Conservation (phyloP, 2,329 filamentous ascomycete genomes). For the Colletotrichum kahawae region DNA sequence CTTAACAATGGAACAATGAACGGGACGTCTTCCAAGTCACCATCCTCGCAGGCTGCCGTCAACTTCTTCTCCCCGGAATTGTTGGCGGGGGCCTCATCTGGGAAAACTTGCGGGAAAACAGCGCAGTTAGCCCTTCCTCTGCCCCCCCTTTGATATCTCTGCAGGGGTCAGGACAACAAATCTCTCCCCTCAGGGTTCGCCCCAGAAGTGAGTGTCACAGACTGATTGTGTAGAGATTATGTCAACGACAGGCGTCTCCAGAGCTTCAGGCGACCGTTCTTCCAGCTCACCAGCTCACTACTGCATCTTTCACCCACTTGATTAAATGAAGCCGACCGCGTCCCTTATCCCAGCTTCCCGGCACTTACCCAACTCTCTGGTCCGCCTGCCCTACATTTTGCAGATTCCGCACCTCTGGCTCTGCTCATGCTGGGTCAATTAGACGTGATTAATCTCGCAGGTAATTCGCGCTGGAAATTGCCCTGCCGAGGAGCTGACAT, state of each 20-base stretch:
- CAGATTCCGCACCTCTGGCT: neutral
- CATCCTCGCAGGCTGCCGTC: neutral
- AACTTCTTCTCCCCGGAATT: neutral
- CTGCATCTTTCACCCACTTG: neutral
- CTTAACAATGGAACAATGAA: neutral
- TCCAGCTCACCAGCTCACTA: neutral
- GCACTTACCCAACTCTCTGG: neutral
- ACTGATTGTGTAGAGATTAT: conserved; percentile 20
- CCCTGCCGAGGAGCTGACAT: neutral
- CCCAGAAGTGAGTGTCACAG: conserved; percentile 11
- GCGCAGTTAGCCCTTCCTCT: neutral
- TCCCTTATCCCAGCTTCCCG: neutral
- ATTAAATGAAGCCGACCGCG: neutral
- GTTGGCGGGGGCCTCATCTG: conserved; percentile 1
- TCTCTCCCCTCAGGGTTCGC: conserved; percentile 8
- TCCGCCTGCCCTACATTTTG: neutral
- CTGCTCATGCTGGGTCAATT: neutral
- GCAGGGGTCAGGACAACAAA: neutral
- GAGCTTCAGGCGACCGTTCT: neutral
- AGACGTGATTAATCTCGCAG: conserved; percentile 4
- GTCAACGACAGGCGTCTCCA: neutral
- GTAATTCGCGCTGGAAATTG: conserved; percentile 20
- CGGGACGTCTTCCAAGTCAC: neutral
- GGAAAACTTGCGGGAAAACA: conserved; percentile 11
- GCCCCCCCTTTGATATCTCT: neutral